Evolutionary conservation across 2,329 filamentous ascomycete species (phyloP), one percentile per base, ranked within the genome.

Genomic region (Emergomyces pasteurianus): DNA sequence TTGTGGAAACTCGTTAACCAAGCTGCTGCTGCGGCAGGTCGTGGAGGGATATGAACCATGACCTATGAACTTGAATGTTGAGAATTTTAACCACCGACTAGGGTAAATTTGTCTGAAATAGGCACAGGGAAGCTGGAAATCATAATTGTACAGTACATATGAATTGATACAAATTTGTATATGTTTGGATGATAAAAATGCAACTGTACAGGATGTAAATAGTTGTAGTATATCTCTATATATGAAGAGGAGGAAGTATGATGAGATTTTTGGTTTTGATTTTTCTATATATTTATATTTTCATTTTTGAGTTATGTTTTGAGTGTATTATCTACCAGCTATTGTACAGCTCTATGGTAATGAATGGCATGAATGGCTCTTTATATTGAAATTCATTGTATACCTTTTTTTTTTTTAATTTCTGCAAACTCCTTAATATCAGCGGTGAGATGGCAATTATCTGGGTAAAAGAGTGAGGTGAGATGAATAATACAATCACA

Each of bases 1-100:
- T 55, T 55, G 10, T 63, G 52, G 63, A 58, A 18, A n/a, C 36
- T 67, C 9, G 56, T 68, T 31, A 68, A 70, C 47, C 66, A 68
- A 60, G 67, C 63, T 28, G 66, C 65, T 23, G 57, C 63, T n/a
- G 66, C 65, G 12, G 56, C 55, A 34, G 55, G 40, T 21, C 38
- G 40, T 14, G 16, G 18, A 10, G 55, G n/a, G 7, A 21, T 57
- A 34, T 57, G 12, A 34, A 34, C 12, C 10, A 49, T 49, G 46
- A 26, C 23, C 1, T 18, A 40, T 34, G 21, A 57, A 28, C 18
- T 31, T 36, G 14, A n/a, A 10, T 34, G 18, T 34, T 52, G 8
- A 3, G n/a, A n/a, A n/a, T 53, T 12, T 12, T 21, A 2, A 18
- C 28, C 8, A 12, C 18, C 6, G 50, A 18, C 50, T 18, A 14